Percentiles rank a stretch among this genome's conserved stretches.
These are phyloP conservation scores for Ceriops tagal DNA, from an alignment of 345 rosid genomes.

Conservation along the genomic window DNA sequence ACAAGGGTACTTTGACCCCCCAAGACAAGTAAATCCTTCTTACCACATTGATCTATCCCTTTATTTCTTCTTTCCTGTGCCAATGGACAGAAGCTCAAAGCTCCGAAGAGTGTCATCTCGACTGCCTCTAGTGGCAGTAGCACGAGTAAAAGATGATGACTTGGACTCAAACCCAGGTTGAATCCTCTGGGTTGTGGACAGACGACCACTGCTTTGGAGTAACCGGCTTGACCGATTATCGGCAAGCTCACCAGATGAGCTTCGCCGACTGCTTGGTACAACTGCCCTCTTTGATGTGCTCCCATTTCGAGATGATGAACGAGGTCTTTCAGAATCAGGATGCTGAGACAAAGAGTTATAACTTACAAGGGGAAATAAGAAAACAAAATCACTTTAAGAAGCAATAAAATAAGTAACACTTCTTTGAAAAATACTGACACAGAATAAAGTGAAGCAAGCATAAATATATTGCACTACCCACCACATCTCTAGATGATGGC, in stretches of 20 bases:
- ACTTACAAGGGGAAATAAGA: neutral
- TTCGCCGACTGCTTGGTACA: conserved; percentile 51
- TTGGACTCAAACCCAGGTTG: conserved; percentile 62
- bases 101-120: conserved; percentile 54
- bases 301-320: conserved; percentile 60
- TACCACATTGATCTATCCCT: neutral
- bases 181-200: conserved; percentile 53
- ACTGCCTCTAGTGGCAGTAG: conserved; percentile 38
- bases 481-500: conserved; percentile 54
- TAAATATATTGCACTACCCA: conserved; percentile 22
- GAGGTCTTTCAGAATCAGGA: conserved; percentile 46
- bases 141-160: conserved; percentile 47
- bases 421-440: neutral
- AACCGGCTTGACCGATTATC: conserved; percentile 63
- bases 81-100: conserved; percentile 62
- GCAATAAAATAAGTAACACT: too few species aligned
- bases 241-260: conserved; percentile 72
- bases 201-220: conserved; percentile 58
- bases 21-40: conserved; percentile 10
- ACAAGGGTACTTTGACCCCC: conserved; percentile 12
- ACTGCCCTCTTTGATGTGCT: conserved; percentile 70
- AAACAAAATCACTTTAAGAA: neutral
- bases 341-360: conserved; percentile 27
- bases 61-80: conserved; percentile 38
- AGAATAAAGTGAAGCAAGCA: neutral